A percentile compares a stretch with the other conserved stretches of the same genome.
Conservation (phyloP, 1,139 yeast genomes). For the Magnusiomyces suaveolens region DNA sequence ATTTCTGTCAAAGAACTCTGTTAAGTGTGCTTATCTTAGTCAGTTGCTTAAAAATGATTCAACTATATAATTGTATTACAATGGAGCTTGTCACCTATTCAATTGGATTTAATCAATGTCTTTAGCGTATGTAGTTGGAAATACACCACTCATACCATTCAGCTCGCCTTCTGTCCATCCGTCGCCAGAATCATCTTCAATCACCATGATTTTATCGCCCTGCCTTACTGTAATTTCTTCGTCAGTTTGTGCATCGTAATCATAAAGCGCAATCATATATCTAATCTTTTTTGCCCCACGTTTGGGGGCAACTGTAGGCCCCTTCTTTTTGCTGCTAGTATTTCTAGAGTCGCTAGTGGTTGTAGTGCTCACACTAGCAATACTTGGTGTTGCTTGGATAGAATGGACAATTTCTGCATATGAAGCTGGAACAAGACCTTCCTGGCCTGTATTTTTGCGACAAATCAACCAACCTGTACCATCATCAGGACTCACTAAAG, state of each 20-base stretch:
- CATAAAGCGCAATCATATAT: conserved; percentile 68
- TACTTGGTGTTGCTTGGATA: conserved; percentile 13
- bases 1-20: too few species aligned
- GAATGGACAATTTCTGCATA: conserved; percentile 48
- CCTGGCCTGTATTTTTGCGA: conserved; percentile 37
- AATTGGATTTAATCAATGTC: conserved; percentile 9
- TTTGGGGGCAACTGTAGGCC: conserved; percentile 78
- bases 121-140: conserved; percentile 67
- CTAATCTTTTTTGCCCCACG: conserved; percentile 56
- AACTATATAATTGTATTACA: too few species aligned
- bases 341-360: conserved; percentile 18
- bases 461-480: conserved; percentile 92
- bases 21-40: too few species aligned
- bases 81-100: too few species aligned
- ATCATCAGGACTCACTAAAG: conserved; percentile 58
- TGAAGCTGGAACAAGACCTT: conserved; percentile 81
- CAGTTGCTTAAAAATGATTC: too few species aligned
- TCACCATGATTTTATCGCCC: conserved; percentile 67
- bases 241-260: conserved; percentile 70
- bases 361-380: conserved; percentile 15
- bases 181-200: conserved; percentile 69
- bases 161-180: conserved; percentile 97
- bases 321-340: conserved; percentile 39
- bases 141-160: conserved; percentile 61
- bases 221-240: conserved; percentile 65